Evolutionary conservation across 495 filamentous ascomycete species (phyloP), one percentile per base, ranked within the genome.

Genomic region (Lasiosphaeria hispida): DNA sequence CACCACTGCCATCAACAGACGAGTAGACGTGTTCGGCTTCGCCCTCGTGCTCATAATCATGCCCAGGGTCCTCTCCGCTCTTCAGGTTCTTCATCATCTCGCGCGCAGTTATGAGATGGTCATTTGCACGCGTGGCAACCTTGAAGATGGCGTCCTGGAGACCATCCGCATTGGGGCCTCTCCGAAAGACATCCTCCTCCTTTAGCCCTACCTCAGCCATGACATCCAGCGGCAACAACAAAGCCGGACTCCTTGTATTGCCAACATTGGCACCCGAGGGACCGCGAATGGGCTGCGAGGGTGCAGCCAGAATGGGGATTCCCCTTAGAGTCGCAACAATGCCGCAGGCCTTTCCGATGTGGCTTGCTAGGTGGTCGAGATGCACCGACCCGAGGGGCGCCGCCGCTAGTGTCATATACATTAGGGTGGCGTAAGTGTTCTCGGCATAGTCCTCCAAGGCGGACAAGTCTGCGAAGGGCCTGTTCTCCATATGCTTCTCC

Each of bases 301-400:
- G 88, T 45, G 92, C 90, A 0, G 92, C 92, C 23, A 97, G 78
- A 11, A 96, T 67, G 13, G 93, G 92, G 49, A 97, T 72, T 0
- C 94, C 92, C 9, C 92, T 82, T 13, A 97, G 72, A 4, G 95
- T 82, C 2, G 92, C 89, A 4, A 83, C 83, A 44, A 98, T 96
- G 1, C 94, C 94, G 7, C 82, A 87, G 0, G 94, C 91, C 69
- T 98, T 98, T 14, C 94, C 94, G 41, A 97, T 88, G 72, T 98
- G 94, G 17, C 86, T 91, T 9, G 93, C 92, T 10, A 98, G 73
- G 74, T 98, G 94, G 63, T 98, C 94, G 39, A 90, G 83, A n/a
- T 90, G 86, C 38, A 96, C 76, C 13, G 87, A 92, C 7, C 84
- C 79, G 66, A 95, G 75, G 2, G 89, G 87, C 53, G 96, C 72